Evolutionary conservation across 768 basidiomycete species (phyloP), one percentile per base, ranked within the genome.

Genomic region (Suillus spraguei): DNA sequence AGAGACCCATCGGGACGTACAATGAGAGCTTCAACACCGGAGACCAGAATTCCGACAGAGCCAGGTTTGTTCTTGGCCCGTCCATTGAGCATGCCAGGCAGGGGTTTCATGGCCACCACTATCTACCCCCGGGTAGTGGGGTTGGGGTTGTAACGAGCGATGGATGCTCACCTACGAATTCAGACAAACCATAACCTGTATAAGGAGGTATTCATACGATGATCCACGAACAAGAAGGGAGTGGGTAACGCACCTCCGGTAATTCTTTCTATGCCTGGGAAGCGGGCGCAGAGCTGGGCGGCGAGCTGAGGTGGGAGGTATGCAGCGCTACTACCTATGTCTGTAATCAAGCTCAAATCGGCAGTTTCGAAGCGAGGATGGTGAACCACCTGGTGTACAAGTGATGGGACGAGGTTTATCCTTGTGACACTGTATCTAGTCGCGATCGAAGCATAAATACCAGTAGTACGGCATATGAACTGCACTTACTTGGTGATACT

Each of bases 151-250:
- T 41, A 5, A 28, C 16, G 8, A 28, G 16, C 8, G 16, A 49
- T 16, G 28, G 32, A 9, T 10, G 17, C 33, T 39, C 5, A 77
- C 86, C 64, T 65, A 85, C 85, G 39, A 70, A 70, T 78, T 88
- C 87, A 0, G 86, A 86, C 79, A 87, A 81, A 17, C 88, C 88
- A 64, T 87, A 90, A 0, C 86, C 87, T 86, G 60, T 42, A 20
- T 49, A 55, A 62, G 5, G 8, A 53, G 64, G 52, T 24, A 63
- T 14, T 38, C 14, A 14, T 6, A 35, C 14, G 10, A 14, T 33
- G 1, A 58, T 11, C 11, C 24, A 16, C 14, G 8, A 16, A 39
- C 9, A 11, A 20, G 41, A 22, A 3, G 22, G 38, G 42, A 13
- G 16, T 22, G 11, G n/a, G 32, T 16, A 58, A 64, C 73, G 46